A percentile compares a stretch with the other conserved stretches of the same genome.
phyloP scores from a whole-genome alignment of 2,329 filamentous ascomycete genomes.

The Calonectria montana region DNA sequence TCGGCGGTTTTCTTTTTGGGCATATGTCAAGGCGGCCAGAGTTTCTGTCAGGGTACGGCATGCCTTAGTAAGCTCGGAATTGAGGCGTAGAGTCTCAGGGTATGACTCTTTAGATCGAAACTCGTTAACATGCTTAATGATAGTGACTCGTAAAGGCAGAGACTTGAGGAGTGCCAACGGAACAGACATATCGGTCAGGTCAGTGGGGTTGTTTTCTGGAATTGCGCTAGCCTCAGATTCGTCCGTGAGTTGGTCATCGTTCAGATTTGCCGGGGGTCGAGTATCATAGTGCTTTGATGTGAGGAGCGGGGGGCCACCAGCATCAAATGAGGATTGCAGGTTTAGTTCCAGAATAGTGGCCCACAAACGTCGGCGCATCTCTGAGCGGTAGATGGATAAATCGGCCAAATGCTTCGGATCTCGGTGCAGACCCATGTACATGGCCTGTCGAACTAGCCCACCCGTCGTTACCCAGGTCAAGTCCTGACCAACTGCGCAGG shows the following conservation, averaged over 20 bases:
- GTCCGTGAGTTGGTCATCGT: slow-evolving; percentile 63
- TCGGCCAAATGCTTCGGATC: slow-evolving; percentile 63
- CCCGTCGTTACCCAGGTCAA: slow-evolving; percentile 65
- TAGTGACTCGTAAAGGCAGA: slow-evolving; percentile 55
- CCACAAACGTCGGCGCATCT: slow-evolving; percentile 69
- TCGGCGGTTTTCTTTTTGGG: slow-evolving; percentile 34
- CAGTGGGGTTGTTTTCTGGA: slow-evolving; percentile 17
- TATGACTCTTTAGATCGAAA: slow-evolving; percentile 57
- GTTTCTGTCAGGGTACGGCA: slow-evolving; percentile 48
- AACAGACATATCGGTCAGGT: slow-evolving; percentile 59
- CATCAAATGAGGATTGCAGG: slow-evolving; percentile 62
- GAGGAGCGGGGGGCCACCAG: slow-evolving; percentile 62
- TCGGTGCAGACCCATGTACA: slow-evolving; percentile 69
- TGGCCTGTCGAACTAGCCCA: slow-evolving; percentile 62
- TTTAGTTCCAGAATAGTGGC: slow-evolving; percentile 66
- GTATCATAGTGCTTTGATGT: slow-evolving; percentile 62
- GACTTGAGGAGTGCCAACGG: slow-evolving; percentile 59
- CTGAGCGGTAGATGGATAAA: slow-evolving; percentile 60
- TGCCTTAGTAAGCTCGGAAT: slow-evolving; percentile 55
- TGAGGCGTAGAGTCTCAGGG: slow-evolving; percentile 59
- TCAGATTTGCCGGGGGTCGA: slow-evolving; percentile 59
- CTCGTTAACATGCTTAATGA: slow-evolving; percentile 60
- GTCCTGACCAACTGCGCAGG: slow-evolving; percentile 60
- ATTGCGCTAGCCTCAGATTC: slow-evolving; percentile 42
- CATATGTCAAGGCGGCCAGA: slow-evolving; percentile 50